Evolutionary conservation across 2,329 filamentous ascomycete genomes (phyloP).

Genomic region (Nothophoma quercina): DNA sequence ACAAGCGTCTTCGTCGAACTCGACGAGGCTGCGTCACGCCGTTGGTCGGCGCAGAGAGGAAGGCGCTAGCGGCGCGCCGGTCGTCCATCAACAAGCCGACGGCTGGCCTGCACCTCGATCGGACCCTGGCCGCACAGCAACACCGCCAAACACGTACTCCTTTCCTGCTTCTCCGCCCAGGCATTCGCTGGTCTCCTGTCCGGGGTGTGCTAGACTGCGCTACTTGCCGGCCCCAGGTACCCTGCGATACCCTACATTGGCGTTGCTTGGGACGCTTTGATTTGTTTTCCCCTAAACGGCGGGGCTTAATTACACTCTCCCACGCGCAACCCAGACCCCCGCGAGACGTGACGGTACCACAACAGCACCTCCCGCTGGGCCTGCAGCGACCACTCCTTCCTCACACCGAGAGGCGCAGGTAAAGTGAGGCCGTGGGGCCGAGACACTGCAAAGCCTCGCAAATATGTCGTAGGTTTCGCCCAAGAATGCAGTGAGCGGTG

Average conservation of each 20-base stretch:
- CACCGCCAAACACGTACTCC: constrained; percentile 17
- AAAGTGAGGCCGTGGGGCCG: constrained; percentile 48
- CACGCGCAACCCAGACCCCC: constrained; percentile 42
- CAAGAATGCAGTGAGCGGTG: constrained; percentile 19
- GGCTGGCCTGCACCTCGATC: constrained; percentile 24
- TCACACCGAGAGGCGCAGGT: constrained; percentile 26
- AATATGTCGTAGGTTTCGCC: constrained; percentile 49
- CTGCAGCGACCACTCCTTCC: constrained; percentile 29
- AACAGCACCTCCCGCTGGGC: constrained; percentile 30
- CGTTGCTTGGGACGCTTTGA: constrained; percentile 24
- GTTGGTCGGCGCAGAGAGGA: constrained; percentile 25
- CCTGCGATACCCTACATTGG: constrained; percentile 5
- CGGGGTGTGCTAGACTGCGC: constrained; percentile 5
- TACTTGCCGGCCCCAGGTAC: constrained; percentile 1
- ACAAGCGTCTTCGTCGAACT: constrained; percentile 6
- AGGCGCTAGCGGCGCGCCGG: constrained; percentile 35
- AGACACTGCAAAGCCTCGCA: constrained; percentile 37
- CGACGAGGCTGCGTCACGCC: constrained; percentile 25
- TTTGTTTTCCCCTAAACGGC: constrained; percentile 41
- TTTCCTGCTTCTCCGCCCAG: constrained; percentile 9
- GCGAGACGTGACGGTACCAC: constrained; percentile 43
- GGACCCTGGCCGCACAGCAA: constrained; percentile 21
- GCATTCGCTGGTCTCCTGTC: constrained; percentile 4
- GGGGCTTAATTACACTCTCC: constrained; percentile 37
- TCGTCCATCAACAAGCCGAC: constrained; percentile 27